Base-by-base conservation (phyloP, 1,284 basidiomycete genomes). In the Ustilago cynodontis region DNA sequence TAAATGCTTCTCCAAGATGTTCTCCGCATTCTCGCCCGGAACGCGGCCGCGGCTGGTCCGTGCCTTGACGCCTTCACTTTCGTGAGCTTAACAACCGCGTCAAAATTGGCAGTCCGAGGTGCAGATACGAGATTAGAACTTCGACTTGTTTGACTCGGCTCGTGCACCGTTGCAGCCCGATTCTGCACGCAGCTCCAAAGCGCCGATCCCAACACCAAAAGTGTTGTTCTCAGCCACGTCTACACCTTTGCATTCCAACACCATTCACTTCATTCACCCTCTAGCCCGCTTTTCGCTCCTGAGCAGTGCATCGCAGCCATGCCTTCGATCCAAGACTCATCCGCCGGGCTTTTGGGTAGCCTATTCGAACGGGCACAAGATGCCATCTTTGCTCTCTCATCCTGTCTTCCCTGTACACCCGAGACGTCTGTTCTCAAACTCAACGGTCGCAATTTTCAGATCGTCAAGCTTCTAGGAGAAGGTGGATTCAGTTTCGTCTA, bases 401-500 rank as follows among this genome's bases (percentile, higher is more conserved):
- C 79, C 2, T 79, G 80, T 45, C 63, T 83, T 8, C 76, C 73
- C 4, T 82, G 80, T 61, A 75, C 65, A n/a, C 68, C 74, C 45
- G 68, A 74, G 28, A 64, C 65, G 2, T 70, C 79, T 1, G 51
- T 65, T 3, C 73, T 86, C 61, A 77, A 80, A 56, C 72, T 85
- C 49, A 84, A 85, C 58, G 83, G 83, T 5, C 75, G 77, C 52
- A 73, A 68, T 51, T 79, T 84, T 52, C 69, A 84, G 62, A 77
- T 86, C 31, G 64, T 83, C 50, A 79, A 79, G 35, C 65, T 86
- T 18, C 78, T 86, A 24, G 84, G 84, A 64, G 84, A 86, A 64
- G 84, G 84, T 16, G 84, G 84, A 24, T 84, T 86, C 51, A 81
- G 81, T 52, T 84, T 84, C 14, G 84, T 86, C 37, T 86, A 86